Evolutionary conservation across 352 stramenopile genomes (phyloP).

Genomic region (Pythium aristosporum): DNA sequence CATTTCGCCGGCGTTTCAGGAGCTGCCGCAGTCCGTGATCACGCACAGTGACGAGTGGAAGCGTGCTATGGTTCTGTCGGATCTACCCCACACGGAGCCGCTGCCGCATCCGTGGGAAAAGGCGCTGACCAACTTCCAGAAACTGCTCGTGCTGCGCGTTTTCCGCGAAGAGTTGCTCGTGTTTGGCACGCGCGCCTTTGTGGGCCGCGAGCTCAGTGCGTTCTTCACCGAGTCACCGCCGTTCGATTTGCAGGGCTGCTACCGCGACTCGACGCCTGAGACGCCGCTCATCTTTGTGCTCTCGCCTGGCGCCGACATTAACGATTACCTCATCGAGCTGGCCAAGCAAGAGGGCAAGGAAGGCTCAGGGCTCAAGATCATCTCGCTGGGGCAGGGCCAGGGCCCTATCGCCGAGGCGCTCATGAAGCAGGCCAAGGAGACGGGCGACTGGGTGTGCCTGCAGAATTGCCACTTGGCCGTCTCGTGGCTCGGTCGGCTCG

Average conservation of each 20-base stretch:
- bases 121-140: constrained; percentile 85
- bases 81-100: constrained; percentile 69
- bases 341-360: constrained; percentile 92
- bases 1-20: constrained; percentile 50
- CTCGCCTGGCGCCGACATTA: constrained; percentile 94
- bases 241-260: constrained; percentile 90
- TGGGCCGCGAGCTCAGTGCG: constrained; percentile 84
- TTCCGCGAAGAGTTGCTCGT: constrained; percentile 90
- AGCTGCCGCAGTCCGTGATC: constrained; percentile 48
- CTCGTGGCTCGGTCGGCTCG: constrained; percentile 94
- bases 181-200: constrained; percentile 81
- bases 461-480: constrained; percentile 96
- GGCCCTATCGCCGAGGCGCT: constrained; percentile 81
- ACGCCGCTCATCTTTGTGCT: constrained; percentile 95
- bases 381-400: constrained; percentile 94
- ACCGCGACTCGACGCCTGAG: constrained; percentile 83
- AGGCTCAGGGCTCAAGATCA: constrained; percentile 85
- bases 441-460: constrained; percentile 93
- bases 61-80: constrained; percentile 65
- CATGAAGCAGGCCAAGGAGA: constrained; percentile 88
- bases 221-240: constrained; percentile 94
- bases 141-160: constrained; percentile 87
- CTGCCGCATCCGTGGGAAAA: constrained; percentile 74
- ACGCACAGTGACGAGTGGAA: constrained; percentile 66
- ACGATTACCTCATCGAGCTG: constrained; percentile 93